Evolutionary conservation across 441 rosid species (phyloP).

Genomic region (Populus hybrid): DNA sequence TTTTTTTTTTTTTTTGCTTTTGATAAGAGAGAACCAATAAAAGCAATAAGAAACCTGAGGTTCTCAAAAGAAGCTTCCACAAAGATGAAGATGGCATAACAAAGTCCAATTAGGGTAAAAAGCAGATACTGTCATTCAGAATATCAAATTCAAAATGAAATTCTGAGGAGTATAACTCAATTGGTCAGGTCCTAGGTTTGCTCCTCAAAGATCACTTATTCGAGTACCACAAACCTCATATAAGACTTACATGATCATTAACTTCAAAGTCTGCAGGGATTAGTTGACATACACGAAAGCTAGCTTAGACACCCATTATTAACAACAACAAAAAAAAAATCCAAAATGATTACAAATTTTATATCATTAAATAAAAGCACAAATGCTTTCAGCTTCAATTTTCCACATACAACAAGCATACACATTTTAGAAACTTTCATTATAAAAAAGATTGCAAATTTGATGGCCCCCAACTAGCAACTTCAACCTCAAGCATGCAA

Average conservation of each 20-base stretch:
- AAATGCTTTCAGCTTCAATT: slow-evolving; percentile 11
- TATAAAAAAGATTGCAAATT: background rate
- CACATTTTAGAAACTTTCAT: background rate
- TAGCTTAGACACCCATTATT: too few relatives aligned
- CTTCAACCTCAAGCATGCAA: background rate
- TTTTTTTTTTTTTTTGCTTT: slow-evolving; percentile 10
- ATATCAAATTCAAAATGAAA: background rate
- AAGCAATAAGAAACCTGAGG: slow-evolving; percentile 21
- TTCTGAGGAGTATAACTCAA: too few relatives aligned
- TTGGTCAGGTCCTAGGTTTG: too few relatives aligned
- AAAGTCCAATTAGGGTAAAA: slow-evolving; percentile 20
- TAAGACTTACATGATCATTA: too few relatives aligned
- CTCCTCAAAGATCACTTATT: too few relatives aligned
- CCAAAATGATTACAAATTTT: background rate
- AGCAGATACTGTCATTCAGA: background rate
- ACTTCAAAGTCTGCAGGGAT: too few relatives aligned
- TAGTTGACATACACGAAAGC: too few relatives aligned
- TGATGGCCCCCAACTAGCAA: background rate
- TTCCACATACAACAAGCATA: background rate
- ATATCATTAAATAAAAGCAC: background rate
- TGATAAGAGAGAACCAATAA: slow-evolving; percentile 8
- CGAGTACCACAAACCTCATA: too few relatives aligned
- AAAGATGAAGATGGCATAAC: slow-evolving; percentile 11
- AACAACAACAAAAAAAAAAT: background rate
- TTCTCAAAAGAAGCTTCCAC: slow-evolving; percentile 1